Percentiles rank a stretch among this genome's conserved stretches.
phyloP scores from a whole-genome alignment of 768 basidiomycete genomes.

The Cystofilobasidium ferigula region DNA sequence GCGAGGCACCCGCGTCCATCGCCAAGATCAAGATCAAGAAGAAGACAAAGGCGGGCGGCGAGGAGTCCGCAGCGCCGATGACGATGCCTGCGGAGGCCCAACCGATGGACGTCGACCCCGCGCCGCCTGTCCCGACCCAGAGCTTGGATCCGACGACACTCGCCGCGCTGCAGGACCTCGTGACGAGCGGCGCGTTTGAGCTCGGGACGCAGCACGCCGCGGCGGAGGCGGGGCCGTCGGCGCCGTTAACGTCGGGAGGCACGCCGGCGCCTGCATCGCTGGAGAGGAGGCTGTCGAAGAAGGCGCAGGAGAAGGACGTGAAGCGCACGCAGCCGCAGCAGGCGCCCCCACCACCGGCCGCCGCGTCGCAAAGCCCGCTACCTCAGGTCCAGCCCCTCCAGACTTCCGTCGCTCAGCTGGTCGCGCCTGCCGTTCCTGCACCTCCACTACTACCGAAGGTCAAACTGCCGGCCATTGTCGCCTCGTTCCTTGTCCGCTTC shows the following conservation, averaged over 20 bases:
- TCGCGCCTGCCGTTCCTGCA: not conserved
- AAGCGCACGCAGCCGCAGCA: not conserved
- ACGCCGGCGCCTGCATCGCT: no score
- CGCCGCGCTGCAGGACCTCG: not conserved
- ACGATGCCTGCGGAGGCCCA: not conserved
- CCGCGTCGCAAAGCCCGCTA: not conserved
- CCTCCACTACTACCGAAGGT: not conserved
- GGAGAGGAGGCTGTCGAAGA: no score
- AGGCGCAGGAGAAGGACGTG: no score
- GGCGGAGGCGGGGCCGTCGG: not conserved
- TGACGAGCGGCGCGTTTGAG: not conserved
- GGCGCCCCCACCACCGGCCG: not conserved
- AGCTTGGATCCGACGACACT: not conserved
- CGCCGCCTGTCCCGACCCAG: not conserved
- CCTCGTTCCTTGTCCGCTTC: not conserved
- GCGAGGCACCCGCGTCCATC: not conserved
- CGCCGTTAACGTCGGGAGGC: no score
- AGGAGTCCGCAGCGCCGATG: not conserved
- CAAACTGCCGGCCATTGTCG: not conserved
- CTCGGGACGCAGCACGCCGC: not conserved
- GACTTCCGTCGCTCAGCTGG: not conserved
- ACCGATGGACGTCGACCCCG: not conserved
- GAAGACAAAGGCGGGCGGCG: not conserved
- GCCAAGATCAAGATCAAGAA: conserved; percentile 22
- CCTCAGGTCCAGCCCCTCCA: not conserved